phyloP scores from a whole-genome alignment of 768 basidiomycete species.

The Boletus reticuloceps region DNA sequence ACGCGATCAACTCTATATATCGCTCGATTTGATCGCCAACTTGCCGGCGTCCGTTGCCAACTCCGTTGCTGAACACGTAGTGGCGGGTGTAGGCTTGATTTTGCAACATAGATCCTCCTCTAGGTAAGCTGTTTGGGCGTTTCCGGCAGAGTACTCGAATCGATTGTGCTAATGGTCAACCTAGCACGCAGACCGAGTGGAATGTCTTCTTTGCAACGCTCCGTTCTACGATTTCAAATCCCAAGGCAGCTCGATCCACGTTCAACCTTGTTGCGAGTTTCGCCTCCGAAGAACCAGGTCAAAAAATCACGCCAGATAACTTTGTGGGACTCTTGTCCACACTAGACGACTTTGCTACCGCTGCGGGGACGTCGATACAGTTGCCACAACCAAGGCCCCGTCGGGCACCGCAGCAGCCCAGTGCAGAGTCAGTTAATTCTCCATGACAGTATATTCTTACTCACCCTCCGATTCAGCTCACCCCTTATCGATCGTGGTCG shows the following conservation, averaged over 20 bases:
- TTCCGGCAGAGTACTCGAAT: background rate
- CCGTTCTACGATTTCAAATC: constrained; percentile 79
- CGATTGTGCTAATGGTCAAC: constrained; percentile 6
- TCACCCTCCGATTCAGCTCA: constrained; percentile 45
- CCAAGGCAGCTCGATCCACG: constrained; percentile 82
- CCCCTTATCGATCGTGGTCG: constrained; percentile 77
- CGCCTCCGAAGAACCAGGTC: constrained; percentile 57
- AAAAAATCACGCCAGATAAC: constrained; percentile 72
- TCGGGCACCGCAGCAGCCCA: constrained; percentile 46
- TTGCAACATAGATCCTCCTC: constrained; percentile 76
- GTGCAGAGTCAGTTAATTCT: constrained; percentile 46
- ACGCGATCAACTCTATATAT: constrained; percentile 92
- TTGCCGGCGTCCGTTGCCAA: constrained; percentile 74
- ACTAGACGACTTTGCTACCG: constrained; percentile 82
- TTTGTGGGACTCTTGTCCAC: constrained; percentile 75
- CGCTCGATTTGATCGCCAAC: constrained; percentile 85
- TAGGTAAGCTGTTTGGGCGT: constrained; percentile 34
- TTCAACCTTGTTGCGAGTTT: constrained; percentile 75
- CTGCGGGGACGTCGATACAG: constrained; percentile 64
- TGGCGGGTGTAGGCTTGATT: constrained; percentile 75
- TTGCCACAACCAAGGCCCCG: constrained; percentile 54
- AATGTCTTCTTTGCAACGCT: constrained; percentile 87
- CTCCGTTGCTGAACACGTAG: constrained; percentile 89
- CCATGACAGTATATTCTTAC: background rate
- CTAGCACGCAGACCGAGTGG: constrained; percentile 93